Evolutionary conservation across 2,329 filamentous ascomycete species (phyloP).

Genomic region (Chalaropsis ovoidea): DNA sequence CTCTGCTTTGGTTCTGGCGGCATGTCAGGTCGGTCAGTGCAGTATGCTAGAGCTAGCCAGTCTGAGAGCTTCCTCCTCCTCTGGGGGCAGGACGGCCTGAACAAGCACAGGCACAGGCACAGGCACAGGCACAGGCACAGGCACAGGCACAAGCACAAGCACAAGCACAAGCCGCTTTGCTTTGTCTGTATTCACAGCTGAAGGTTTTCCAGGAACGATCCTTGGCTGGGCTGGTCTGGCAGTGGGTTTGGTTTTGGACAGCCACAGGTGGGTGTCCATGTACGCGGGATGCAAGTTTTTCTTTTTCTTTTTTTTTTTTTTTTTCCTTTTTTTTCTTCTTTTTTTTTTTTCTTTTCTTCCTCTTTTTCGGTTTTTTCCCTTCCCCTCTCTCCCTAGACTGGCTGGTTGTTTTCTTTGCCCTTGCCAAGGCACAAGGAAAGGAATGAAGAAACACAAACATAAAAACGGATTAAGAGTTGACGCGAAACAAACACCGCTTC

Average conservation of each 20-base stretch:
- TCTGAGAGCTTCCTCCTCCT: slow-evolving; percentile 15
- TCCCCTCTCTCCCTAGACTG: background rate
- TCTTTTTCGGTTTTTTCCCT: background rate
- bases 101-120: background rate
- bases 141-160: no score
- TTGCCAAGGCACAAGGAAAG: background rate
- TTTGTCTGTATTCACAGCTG: slow-evolving; percentile 3
- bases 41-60: slow-evolving; percentile 12
- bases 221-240: background rate
- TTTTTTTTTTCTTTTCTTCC: background rate
- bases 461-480: background rate
- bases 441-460: background rate
- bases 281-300: no score
- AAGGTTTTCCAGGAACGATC: background rate
- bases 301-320: background rate
- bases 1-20: slow-evolving; percentile 16
- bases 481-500: background rate
- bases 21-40: background rate
- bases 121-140: background rate
- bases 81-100: background rate
- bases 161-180: background rate
- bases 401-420: background rate
- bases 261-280: background rate
- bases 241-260: background rate
- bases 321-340: background rate